A percentile compares a stretch with the other conserved stretches of the same genome.
Conservation (phyloP, 192 early-diverging fungal species). For the Entrophospora sp. region DNA sequence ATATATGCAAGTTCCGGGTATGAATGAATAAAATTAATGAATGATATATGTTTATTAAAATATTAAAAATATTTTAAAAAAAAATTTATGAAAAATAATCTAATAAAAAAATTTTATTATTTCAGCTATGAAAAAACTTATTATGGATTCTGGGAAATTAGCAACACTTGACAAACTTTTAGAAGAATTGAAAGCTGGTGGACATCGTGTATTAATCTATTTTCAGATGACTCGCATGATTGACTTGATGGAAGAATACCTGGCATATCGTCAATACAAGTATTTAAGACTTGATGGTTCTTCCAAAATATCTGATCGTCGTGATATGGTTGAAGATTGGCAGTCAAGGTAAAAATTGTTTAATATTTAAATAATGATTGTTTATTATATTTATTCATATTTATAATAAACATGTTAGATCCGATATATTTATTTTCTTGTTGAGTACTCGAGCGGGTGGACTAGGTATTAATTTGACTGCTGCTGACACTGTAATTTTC, state of each 20-base stretch:
- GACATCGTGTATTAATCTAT: conserved; percentile 72
- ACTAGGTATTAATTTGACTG: conserved; percentile 84
- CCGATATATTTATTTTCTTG: conserved; percentile 80
- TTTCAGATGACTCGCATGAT: conserved; percentile 91
- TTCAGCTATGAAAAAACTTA: conserved; percentile 54
- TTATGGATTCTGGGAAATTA: conserved; percentile 75
- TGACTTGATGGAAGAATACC: conserved; percentile 81
- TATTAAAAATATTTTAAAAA: background rate
- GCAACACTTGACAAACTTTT: conserved; percentile 61
- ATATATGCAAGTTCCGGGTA: conserved; percentile 59
- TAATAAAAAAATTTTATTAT: background rate
- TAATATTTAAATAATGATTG: too few species aligned
- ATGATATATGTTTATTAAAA: background rate
- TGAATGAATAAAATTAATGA: background rate
- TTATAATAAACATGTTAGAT: conserved; percentile 21
- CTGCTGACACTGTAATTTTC: conserved; percentile 83
- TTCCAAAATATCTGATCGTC: conserved; percentile 76
- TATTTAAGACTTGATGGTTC: conserved; percentile 87
- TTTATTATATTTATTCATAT: background rate
- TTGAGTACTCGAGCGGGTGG: conserved; percentile 81
- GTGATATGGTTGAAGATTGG: conserved; percentile 90
- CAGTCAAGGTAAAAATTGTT: conserved; percentile 50
- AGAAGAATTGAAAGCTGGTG: conserved; percentile 62
- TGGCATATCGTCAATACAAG: conserved; percentile 74
- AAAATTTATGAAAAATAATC: too few species aligned